Base-by-base conservation (phyloP, 2,329 filamentous ascomycete species). In the Botrytis tulipae region DNA sequence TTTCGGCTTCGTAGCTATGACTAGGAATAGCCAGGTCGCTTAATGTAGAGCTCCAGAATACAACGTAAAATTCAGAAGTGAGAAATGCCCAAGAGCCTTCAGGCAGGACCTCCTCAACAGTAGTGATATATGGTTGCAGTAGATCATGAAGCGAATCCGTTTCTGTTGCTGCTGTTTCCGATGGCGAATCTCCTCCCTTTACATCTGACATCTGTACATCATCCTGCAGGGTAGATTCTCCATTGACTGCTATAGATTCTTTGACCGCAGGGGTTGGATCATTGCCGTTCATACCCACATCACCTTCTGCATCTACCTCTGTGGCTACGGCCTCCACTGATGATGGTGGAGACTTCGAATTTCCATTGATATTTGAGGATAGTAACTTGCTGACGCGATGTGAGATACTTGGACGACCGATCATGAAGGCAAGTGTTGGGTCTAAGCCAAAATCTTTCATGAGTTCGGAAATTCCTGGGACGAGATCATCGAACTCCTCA, bases 21-120 rank as follows among this genome's bases (percentile, higher is more conserved):
- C 89, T 89, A 1, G 93, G 93, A 76, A 95, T 90, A 73, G 89
- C 88, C 73, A 98, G 85, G 80, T 99, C 95, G 63, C 92, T 90
- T 4, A 97, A 87, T 42, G 94, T 91, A 20, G 98, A 86, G 69
- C 95, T 91, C 96, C 96, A 99, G 83, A 99, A 99, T 0, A 92
- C 93, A 61, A 93, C 89, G 79, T 94, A 98, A 81, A 98, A 95
- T 44, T 93, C 90, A 0, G 94, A 86, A 61, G 90, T 94, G 70
- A 98, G 87, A 68, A 88, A 89, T 18, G 88, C 85, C 86, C 91
- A 94, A 8, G 90, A 87, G 12, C 89, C 87, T 2, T 87, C 82
- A 0, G 92, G 88, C 18, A 93, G 81, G 0, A 88, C 84, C 9
- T 85, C 83, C 74, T 88, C 87, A 29, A 97, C 87, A 44, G 90